Evolutionary conservation across 768 basidiomycete genomes (phyloP).

Genomic region (Kwoniella sp.): DNA sequence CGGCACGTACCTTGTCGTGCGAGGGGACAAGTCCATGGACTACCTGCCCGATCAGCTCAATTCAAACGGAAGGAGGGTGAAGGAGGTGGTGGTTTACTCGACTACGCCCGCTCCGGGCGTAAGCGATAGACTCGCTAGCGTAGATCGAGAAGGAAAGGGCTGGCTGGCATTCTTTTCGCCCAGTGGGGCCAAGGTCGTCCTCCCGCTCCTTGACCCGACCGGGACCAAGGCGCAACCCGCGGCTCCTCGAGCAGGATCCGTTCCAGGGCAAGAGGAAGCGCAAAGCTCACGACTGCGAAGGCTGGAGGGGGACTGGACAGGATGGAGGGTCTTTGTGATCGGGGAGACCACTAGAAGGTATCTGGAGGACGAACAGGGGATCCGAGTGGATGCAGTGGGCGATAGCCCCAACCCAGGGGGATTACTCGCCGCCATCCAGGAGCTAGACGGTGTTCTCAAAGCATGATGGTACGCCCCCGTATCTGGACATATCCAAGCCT

Average conservation of each 20-base stretch:
- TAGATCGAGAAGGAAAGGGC: conserved; percentile 2
- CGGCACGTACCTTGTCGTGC: conserved; percentile 2
- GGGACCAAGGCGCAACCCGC: neutral
- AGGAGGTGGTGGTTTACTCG: conserved; percentile 6
- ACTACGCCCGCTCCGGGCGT: neutral
- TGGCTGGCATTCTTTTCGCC: conserved; percentile 17
- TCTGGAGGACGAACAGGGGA: conserved; percentile 4
- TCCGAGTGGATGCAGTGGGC: conserved; percentile 9
- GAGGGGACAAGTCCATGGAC: conserved; percentile 9
- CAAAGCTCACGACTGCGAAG: no score
- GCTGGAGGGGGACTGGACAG: neutral
- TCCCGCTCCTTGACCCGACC: neutral
- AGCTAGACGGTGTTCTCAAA: neutral
- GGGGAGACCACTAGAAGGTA: conserved; percentile 11
- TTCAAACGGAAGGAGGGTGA: neutral
- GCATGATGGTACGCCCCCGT: no score
- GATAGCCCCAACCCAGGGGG: conserved; percentile 11
- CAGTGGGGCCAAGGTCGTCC: conserved; percentile 3
- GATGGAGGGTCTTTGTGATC: conserved; percentile 12
- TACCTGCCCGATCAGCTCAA: conserved; percentile 1
- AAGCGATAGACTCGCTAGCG: neutral
- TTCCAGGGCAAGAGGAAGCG: neutral
- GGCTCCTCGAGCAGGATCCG: neutral
- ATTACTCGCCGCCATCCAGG: neutral
- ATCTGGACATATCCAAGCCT: no score